Conservation (phyloP, 2,329 filamentous ascomycete species). For the Fusarium praegraminearum region DNA sequence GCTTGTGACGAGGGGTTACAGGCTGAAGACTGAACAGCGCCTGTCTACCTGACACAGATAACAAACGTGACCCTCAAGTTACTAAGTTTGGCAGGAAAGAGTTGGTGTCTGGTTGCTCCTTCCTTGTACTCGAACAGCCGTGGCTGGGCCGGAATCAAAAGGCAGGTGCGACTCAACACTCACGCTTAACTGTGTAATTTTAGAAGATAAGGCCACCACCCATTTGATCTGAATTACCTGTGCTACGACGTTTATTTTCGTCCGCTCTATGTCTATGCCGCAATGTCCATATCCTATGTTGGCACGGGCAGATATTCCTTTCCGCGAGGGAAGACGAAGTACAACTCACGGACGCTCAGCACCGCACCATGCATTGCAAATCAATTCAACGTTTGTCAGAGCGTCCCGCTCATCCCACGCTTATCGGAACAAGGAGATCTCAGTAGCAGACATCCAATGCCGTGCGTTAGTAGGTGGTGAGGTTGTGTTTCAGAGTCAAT, state of each 20-base stretch:
- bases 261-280: not conserved
- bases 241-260: conserved; percentile 2
- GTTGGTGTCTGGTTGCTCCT: not conserved
- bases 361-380: conserved; percentile 21
- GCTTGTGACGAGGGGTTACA: not conserved
- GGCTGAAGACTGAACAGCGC: not conserved
- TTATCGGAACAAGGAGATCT: conserved; percentile 17
- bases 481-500: conserved; percentile 16
- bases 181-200: not conserved
- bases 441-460: conserved; percentile 6
- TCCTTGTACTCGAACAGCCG: not conserved
- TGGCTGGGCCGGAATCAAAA: not conserved
- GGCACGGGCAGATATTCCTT: not conserved
- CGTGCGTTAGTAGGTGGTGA: conserved; percentile 19
- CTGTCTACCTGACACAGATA: not conserved
- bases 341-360: conserved; percentile 15
- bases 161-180: conserved; percentile 7
- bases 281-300: not conserved
- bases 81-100: not conserved
- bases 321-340: not conserved
- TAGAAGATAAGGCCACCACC: not conserved
- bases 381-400: conserved; percentile 26
- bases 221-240: not conserved
- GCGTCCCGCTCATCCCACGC: conserved; percentile 23
- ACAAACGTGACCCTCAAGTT: not conserved